phyloP scores from a whole-genome alignment of 352 stramenopile species.

The Phytopythium litorale region DNA sequence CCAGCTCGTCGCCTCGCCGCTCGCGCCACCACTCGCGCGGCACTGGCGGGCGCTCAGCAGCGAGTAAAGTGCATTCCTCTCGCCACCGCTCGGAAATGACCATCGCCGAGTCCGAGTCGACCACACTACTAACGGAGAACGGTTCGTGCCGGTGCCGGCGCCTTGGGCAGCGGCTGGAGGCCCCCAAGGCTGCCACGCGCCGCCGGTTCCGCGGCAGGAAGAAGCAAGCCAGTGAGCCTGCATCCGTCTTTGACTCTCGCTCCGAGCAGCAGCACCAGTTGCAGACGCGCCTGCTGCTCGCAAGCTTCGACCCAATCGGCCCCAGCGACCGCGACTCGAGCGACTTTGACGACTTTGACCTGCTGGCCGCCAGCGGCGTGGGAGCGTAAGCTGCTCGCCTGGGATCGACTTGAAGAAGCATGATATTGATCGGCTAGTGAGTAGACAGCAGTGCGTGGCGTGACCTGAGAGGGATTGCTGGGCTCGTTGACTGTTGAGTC shows the following conservation, averaged over 20 bases:
- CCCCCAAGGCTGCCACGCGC: conserved; percentile 28
- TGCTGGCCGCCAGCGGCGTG: neutral
- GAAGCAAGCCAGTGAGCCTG: conserved; percentile 8
- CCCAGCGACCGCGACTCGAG: conserved; percentile 20
- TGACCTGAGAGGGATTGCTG: neutral
- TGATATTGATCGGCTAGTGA: neutral
- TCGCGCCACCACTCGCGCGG: conserved; percentile 28
- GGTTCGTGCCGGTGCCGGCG: conserved; percentile 50
- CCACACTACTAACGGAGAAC: conserved; percentile 38
- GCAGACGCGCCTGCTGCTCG: conserved; percentile 41
- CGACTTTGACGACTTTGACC: conserved; percentile 47
- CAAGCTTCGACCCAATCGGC: conserved; percentile 18
- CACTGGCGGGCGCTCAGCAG: conserved; percentile 31
- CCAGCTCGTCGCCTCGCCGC: conserved; percentile 14
- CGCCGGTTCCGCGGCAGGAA: conserved; percentile 32
- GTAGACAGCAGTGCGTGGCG: neutral
- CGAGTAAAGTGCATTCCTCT: conserved; percentile 17
- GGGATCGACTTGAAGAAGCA: neutral
- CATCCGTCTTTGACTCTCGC: neutral
- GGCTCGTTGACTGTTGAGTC: neutral
- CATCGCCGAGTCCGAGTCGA: conserved; percentile 31
- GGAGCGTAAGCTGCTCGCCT: neutral
- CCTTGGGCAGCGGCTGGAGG: conserved; percentile 45
- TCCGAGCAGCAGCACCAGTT: conserved; percentile 29
- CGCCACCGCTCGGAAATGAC: conserved; percentile 11